These are phyloP conservation scores for Physcomitrium patens DNA, from an alignment of 225 moss, liverwort and hornwort genomes.

Conservation along the genomic window DNA sequence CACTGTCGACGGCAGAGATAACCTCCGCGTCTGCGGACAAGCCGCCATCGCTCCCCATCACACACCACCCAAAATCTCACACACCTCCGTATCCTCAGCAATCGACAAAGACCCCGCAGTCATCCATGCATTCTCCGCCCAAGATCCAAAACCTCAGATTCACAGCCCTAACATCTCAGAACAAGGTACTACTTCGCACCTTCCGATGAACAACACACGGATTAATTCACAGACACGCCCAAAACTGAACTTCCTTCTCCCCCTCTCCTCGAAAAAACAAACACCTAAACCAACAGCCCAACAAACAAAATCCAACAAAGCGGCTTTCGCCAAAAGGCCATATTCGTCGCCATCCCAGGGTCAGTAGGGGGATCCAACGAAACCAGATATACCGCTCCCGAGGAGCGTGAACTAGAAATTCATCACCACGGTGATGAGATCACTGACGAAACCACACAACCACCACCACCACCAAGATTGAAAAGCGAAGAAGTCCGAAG, in stretches of 20 bases:
- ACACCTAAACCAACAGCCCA: background rate
- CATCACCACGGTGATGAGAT: background rate
- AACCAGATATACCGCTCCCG: background rate
- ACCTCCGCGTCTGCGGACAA: background rate
- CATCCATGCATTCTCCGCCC: background rate
- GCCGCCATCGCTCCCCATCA: slow-evolving; percentile 33
- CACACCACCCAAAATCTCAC: background rate
- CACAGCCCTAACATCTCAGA: too few species aligned
- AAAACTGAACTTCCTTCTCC: background rate
- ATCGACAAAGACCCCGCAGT: background rate
- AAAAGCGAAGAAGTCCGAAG: too few species aligned
- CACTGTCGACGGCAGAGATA: background rate
- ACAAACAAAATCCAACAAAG: background rate
- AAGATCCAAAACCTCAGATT: slow-evolving; percentile 8
- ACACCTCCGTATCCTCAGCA: background rate
- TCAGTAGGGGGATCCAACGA: background rate
- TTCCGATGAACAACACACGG: background rate
- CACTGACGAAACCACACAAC: background rate
- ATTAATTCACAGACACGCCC: background rate
- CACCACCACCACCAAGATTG: too few species aligned
- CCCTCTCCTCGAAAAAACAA: background rate
- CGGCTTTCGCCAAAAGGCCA: too few species aligned
- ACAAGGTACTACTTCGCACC: background rate
- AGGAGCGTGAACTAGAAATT: background rate
- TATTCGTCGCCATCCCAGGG: slow-evolving; percentile 1